phyloP scores from a whole-genome alignment of 192 early-diverging fungal species.

The Coemansia interrupta region DNA sequence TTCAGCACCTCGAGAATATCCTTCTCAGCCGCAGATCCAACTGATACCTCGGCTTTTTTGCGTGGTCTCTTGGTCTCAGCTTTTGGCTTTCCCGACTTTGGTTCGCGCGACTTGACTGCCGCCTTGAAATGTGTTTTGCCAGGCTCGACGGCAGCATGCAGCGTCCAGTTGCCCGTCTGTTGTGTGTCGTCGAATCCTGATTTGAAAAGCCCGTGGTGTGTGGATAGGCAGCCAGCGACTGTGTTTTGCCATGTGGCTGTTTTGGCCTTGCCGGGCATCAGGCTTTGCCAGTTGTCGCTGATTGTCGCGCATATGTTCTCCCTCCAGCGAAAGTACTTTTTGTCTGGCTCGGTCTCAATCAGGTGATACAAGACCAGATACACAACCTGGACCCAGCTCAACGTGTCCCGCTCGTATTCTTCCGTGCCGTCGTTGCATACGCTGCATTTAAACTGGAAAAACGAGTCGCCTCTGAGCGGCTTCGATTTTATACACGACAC shows the following conservation, averaged over 20 bases:
- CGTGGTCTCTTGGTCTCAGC: constrained; percentile 35
- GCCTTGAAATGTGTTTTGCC: constrained; percentile 23
- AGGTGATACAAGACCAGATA: constrained; percentile 75
- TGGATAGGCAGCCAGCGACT: constrained; percentile 76
- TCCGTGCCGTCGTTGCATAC: constrained; percentile 65
- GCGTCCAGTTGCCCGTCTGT: constrained; percentile 62
- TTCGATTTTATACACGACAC: constrained; percentile 56
- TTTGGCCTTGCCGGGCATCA: constrained; percentile 66
- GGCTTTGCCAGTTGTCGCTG: constrained; percentile 68
- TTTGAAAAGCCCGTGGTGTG: constrained; percentile 67
- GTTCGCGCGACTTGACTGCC: constrained; percentile 17
- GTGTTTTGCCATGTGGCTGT: constrained; percentile 84
- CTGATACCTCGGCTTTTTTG: constrained; percentile 8
- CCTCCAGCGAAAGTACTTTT: constrained; percentile 73
- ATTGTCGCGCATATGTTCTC: constrained; percentile 79
- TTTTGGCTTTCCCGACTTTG: constrained; percentile 54
- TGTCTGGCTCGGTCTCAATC: constrained; percentile 57
- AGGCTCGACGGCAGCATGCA: constrained; percentile 19
- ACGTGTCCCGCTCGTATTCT: constrained; percentile 60
- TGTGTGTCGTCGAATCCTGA: constrained; percentile 71
- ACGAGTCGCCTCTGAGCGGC: constrained; percentile 67
- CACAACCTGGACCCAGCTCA: constrained; percentile 72
- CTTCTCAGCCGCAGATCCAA: constrained; percentile 30
- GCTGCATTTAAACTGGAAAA: constrained; percentile 72
- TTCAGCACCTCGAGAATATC: constrained; percentile 43